These are phyloP conservation scores for Hyphodiscus sp. DNA, from an alignment of 2,329 filamentous ascomycete genomes.

Conservation along the genomic window DNA sequence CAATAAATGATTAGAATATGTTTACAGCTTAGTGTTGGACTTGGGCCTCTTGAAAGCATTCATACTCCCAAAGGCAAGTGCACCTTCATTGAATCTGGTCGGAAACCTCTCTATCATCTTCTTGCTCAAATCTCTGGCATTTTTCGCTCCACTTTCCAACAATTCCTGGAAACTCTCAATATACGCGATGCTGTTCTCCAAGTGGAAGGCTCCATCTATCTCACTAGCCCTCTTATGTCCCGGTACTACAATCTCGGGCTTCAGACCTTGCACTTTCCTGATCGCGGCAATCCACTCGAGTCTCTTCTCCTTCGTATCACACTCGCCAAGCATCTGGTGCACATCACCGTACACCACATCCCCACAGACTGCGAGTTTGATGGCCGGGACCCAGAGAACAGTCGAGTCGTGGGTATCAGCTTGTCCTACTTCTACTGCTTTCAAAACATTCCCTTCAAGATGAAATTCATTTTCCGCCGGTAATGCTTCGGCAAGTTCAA, in stretches of 20 bases:
- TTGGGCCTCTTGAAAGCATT: not conserved
- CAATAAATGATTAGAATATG: too few relatives aligned
- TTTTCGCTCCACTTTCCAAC: not conserved
- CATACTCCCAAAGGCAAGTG: not conserved
- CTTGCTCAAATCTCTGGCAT: constrained; percentile 5
- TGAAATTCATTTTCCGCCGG: constrained; percentile 12
- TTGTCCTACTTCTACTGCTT: constrained; percentile 23
- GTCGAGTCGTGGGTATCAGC: constrained; percentile 26
- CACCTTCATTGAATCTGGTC: constrained; percentile 5
- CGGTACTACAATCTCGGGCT: constrained; percentile 29
- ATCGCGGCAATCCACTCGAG: constrained; percentile 31
- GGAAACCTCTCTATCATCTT: constrained; percentile 9
- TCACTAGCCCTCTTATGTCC: constrained; percentile 28
- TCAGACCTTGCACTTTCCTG: constrained; percentile 28
- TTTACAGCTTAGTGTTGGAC: not conserved
- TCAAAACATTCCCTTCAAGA: constrained; percentile 15
- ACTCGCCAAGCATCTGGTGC: constrained; percentile 32
- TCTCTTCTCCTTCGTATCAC: constrained; percentile 28
- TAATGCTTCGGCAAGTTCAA: constrained; percentile 15
- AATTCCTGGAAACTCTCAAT: constrained; percentile 15
- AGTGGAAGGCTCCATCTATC: constrained; percentile 25
- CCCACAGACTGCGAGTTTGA: constrained; percentile 32
- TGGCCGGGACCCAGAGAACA: constrained; percentile 31
- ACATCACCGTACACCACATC: constrained; percentile 35
- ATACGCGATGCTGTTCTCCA: constrained; percentile 26